phyloP scores from a whole-genome alignment of 495 filamentous ascomycete genomes.

The Penicillium roqueforti region DNA sequence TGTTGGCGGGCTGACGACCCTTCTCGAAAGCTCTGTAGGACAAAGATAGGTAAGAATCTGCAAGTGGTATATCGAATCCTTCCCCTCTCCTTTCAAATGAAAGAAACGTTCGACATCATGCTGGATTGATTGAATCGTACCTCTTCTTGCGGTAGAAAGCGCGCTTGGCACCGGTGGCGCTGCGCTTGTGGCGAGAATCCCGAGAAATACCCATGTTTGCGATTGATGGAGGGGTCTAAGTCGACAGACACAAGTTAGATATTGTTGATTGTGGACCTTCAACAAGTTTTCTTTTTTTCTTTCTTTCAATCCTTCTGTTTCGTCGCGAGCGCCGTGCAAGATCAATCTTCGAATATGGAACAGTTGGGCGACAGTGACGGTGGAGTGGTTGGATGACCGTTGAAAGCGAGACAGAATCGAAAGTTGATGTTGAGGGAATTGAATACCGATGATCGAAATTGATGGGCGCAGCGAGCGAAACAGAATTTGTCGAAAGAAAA shows the following conservation, averaged over 20 bases:
- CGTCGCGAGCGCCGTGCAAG: slow-evolving; percentile 15
- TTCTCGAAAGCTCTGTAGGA: slow-evolving; percentile 91
- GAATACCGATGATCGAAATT: slow-evolving; percentile 14
- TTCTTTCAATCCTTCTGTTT: slow-evolving; percentile 23
- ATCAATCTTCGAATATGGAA: slow-evolving; percentile 9
- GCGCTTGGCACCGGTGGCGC: slow-evolving; percentile 94
- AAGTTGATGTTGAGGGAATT: slow-evolving; percentile 10
- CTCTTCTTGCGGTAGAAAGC: slow-evolving; percentile 87
- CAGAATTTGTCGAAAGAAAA: slow-evolving; percentile 21
- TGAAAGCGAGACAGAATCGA: slow-evolving; percentile 9
- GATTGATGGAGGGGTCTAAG: slow-evolving; percentile 53
- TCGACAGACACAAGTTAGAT: slow-evolving; percentile 18
- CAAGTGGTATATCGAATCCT: not conserved
- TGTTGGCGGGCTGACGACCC: slow-evolving; percentile 98
- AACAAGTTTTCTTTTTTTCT: slow-evolving; percentile 8
- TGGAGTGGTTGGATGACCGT: not conserved
- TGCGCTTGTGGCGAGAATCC: slow-evolving; percentile 98
- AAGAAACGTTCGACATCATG: slow-evolving; percentile 11
- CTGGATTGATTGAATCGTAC: slow-evolving; percentile 44
- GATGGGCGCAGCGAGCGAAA: slow-evolving; percentile 25
- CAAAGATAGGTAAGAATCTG: slow-evolving; percentile 19
- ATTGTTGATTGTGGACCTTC: slow-evolving; percentile 19
- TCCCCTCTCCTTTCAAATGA: slow-evolving; percentile 3
- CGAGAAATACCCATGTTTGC: slow-evolving; percentile 99
- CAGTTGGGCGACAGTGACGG: not conserved